Evolutionary conservation across 2,329 filamentous ascomycete genomes (phyloP).

Genomic region (Ophiocordyceps camponoti-floridani): DNA sequence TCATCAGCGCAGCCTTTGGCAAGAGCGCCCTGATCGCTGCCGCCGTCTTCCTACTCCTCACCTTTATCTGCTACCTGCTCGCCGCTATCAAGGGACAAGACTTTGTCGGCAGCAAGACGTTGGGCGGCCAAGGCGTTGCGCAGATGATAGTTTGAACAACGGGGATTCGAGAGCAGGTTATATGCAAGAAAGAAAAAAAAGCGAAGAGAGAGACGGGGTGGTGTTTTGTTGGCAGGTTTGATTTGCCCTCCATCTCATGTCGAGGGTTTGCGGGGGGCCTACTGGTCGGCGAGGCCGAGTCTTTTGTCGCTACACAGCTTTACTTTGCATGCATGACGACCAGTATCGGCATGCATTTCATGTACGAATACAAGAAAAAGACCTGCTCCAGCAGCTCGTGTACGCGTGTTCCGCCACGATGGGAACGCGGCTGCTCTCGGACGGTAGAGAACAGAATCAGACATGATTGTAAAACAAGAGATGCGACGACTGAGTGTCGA

Average conservation of each 20-base stretch:
- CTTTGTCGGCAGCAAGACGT: slow-evolving; percentile 85
- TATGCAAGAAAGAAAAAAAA: not conserved
- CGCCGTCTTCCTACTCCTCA: slow-evolving; percentile 62
- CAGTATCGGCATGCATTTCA: not conserved
- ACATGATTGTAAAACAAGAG: not conserved
- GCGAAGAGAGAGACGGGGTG: not conserved
- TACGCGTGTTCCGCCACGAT: not conserved
- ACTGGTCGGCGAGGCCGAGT: not conserved
- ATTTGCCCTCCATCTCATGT: not conserved
- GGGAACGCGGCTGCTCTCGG: no score
- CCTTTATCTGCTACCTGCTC: slow-evolving; percentile 62
- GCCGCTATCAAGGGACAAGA: slow-evolving; percentile 69
- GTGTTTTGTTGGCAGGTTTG: not conserved
- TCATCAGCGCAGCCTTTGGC: slow-evolving; percentile 51
- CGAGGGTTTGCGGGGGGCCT: no score
- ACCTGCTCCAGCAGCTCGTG: not conserved
- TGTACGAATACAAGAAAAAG: not conserved
- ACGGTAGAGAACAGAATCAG: not conserved
- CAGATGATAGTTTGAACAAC: slow-evolving; percentile 84
- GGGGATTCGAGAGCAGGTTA: no score
- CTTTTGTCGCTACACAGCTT: not conserved
- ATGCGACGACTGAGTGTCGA: not conserved
- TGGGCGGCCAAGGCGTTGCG: slow-evolving; percentile 82
- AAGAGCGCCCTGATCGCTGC: slow-evolving; percentile 68
- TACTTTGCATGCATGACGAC: not conserved